Evolutionary conservation across 148 eudicot genomes (phyloP).

Genomic region (Persicaria tinctoria): DNA sequence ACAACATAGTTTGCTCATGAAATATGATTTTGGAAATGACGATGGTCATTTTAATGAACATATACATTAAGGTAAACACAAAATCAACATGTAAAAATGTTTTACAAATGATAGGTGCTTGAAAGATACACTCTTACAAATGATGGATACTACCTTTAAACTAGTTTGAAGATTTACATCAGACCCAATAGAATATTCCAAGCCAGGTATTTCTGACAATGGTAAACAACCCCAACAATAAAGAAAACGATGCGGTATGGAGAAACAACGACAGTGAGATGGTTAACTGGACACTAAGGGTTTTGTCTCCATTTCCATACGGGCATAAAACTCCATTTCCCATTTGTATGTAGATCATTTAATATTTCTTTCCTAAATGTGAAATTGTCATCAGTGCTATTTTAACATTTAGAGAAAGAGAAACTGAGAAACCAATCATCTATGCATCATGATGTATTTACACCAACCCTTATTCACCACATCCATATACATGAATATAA

Average conservation of each 20-base stretch:
- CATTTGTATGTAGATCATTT: neutral
- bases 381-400: neutral
- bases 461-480: neutral
- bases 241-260: constrained; percentile 86
- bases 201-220: constrained; percentile 52
- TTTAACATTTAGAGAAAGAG: neutral
- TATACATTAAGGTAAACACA: no score
- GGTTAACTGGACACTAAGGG: neutral
- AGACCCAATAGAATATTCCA: constrained; percentile 29
- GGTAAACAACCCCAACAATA: constrained; percentile 82
- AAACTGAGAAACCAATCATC: neutral
- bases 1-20: no score
- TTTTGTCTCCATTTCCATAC: neutral
- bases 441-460: neutral
- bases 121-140: no score
- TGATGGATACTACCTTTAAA: no score
- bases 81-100: no score
- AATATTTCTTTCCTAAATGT: neutral
- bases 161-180: no score
- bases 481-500: no score
- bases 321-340: neutral
- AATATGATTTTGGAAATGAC: no score
- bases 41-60: no score
- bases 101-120: no score
- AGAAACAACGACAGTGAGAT: constrained; percentile 67